Conservation (phyloP, 2,329 filamentous ascomycete genomes). For the Diaporthe citrichinensis region DNA sequence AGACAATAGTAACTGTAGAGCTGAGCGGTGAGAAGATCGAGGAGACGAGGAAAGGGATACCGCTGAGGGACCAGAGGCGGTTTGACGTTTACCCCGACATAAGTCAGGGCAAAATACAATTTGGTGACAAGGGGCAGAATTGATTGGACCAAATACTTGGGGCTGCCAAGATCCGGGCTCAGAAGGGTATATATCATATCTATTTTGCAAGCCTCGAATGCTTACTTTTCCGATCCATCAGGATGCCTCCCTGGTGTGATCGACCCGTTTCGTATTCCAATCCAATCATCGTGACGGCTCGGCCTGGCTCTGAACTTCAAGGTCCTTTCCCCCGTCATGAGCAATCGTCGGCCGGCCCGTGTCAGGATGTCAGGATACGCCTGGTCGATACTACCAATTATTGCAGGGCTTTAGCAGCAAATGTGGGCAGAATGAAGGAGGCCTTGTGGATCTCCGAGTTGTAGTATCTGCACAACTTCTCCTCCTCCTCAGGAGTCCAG, state of each 20-base stretch:
- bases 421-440: conserved; percentile 92
- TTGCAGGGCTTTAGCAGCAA: conserved; percentile 83
- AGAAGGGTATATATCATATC: conserved; percentile 28
- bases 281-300: neutral
- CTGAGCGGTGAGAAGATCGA: conserved; percentile 78
- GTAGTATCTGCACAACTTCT: conserved; percentile 95
- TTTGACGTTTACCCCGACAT: conserved; percentile 98
- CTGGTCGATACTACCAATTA: conserved; percentile 52
- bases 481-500: conserved; percentile 90
- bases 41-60: conserved; percentile 85
- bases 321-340: neutral
- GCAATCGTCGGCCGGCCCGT: neutral
- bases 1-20: conserved; percentile 82
- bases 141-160: neutral
- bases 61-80: conserved; percentile 84
- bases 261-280: neutral
- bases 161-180: conserved; percentile 9
- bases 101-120: conserved; percentile 66
- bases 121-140: conserved; percentile 38
- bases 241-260: conserved; percentile 2
- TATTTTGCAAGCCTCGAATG: conserved; percentile 17
- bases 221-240: conserved; percentile 6
- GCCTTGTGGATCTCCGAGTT: conserved; percentile 97
- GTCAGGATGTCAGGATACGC: neutral
- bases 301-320: neutral